Percentiles rank a stretch among this genome's conserved stretches.
Conservation (phyloP, 345 rosid genomes). For the Corymbia maculata region DNA sequence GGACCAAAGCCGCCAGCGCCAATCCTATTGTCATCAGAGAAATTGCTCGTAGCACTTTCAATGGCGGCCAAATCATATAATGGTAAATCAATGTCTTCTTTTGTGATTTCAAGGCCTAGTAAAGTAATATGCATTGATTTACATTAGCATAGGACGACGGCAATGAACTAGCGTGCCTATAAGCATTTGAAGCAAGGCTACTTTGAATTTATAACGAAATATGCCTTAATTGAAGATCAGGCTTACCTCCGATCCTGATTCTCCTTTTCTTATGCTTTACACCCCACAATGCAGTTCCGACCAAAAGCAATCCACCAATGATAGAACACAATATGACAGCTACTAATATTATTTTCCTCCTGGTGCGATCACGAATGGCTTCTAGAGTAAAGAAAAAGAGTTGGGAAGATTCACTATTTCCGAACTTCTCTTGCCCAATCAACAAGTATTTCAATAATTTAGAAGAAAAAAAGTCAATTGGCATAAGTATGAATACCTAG, state of each 20-base stretch:
- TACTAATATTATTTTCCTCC: not conserved
- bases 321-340: not conserved
- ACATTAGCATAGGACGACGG: not conserved
- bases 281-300: not conserved
- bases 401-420: not conserved
- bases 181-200: not conserved
- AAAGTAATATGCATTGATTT: not conserved
- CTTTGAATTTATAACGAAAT: not conserved
- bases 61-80: slow-evolving; percentile 18
- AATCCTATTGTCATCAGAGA: slow-evolving; percentile 19
- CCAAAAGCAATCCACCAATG: not conserved
- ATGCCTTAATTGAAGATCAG: not conserved
- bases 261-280: not conserved
- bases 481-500: slow-evolving; percentile 1
- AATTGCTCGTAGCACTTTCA: slow-evolving; percentile 22
- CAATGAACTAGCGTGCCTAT: not conserved
- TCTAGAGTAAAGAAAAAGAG: not conserved
- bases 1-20: slow-evolving; percentile 39
- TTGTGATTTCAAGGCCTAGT: not conserved
- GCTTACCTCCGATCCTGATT: not conserved
- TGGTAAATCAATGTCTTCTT: slow-evolving; percentile 13
- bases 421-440: not conserved
- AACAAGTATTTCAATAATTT: too few relatives aligned
- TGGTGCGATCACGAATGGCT: not conserved
- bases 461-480: not conserved